Base-by-base conservation (phyloP, 768 basidiomycete genomes). In the Suillus discolor region DNA sequence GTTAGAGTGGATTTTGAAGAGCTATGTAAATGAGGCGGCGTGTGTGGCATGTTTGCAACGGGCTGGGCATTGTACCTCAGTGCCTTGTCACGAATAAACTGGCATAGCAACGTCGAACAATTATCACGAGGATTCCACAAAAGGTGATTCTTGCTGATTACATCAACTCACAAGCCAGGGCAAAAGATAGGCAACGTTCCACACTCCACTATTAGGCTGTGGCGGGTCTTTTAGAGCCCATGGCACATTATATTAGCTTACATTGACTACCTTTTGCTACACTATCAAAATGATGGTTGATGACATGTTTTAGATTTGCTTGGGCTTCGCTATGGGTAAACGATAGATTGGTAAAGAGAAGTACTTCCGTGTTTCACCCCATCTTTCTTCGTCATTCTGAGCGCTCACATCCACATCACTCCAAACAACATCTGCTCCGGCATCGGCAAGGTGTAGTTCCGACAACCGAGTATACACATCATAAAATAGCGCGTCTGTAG, bases 401-500 rank as follows among this genome's bases (percentile, higher is more conserved):
- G 78, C 74, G 25, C 83, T 83, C 36, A 95, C 88, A 64, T 92
- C 87, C 6, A 99, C 85, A 71, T 96, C 91, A 63, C 79, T 81
- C 97, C 97, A 99, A 44, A 83, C 71, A 31, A 94, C 87, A 53
- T 88, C 80, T n/a, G 93, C 73, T 0, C 97, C 96, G 1, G 93
- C 79, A 57, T 93, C 88, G n/a, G 86, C 79, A 38, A 99, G 83
- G 73, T 99, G 94, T 44, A 96, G 77, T 66, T 96, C 94, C 0
- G 93, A 85, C 5, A 99, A 82, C 66, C 83, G 87, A 0, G 92
- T 93, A 73, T 94, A 97, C 9, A 98, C 92, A 71, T 97, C 94
- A 75, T 97, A 95, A 72, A 96, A 95, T 9, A 90, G 80, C 0
- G 89, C 82, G 79, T 96, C 95, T 71, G n/a, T 39, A 42, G 28